Conservation (phyloP, 2,329 filamentous ascomycete genomes). For the Colletotrichum tropicicola region DNA sequence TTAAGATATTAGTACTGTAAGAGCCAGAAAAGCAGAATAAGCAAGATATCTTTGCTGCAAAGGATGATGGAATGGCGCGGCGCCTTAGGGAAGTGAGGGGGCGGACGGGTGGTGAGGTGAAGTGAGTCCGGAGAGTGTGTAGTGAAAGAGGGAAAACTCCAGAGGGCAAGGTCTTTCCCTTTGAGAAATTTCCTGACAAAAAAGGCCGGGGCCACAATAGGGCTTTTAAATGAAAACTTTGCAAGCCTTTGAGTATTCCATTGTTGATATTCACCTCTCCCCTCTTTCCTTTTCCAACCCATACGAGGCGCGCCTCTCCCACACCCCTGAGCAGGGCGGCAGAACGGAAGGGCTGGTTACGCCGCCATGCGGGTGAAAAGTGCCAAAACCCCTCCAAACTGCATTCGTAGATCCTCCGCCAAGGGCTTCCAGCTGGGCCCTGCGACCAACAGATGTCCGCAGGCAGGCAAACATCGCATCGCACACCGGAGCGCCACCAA, state of each 20-base stretch:
- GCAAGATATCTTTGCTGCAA: neutral
- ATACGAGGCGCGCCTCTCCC: neutral
- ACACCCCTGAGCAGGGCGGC: neutral
- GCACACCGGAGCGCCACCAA: neutral
- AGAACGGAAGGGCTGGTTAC: neutral
- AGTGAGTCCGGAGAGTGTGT: neutral
- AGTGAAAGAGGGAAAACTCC: neutral
- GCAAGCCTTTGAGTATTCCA: neutral
- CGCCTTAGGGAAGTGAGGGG: neutral
- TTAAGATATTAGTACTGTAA: neutral
- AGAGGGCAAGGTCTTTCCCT: neutral
- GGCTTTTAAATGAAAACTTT: neutral
- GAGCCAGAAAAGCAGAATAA: neutral
- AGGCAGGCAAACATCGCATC: conserved; percentile 2
- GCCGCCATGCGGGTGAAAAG: neutral
- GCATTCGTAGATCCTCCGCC: neutral
- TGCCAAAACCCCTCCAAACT: neutral
- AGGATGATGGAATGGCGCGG: neutral
- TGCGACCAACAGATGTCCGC: neutral
- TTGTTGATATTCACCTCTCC: neutral
- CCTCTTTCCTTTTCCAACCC: neutral
- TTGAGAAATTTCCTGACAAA: neutral
- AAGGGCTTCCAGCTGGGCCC: neutral
- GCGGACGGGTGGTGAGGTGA: neutral
- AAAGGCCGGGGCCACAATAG: neutral